Percentiles rank a stretch among this genome's conserved stretches.
Evolutionary conservation across 202 grass and related monocot species (phyloP).

Genomic region (Panicum hallii): DNA sequence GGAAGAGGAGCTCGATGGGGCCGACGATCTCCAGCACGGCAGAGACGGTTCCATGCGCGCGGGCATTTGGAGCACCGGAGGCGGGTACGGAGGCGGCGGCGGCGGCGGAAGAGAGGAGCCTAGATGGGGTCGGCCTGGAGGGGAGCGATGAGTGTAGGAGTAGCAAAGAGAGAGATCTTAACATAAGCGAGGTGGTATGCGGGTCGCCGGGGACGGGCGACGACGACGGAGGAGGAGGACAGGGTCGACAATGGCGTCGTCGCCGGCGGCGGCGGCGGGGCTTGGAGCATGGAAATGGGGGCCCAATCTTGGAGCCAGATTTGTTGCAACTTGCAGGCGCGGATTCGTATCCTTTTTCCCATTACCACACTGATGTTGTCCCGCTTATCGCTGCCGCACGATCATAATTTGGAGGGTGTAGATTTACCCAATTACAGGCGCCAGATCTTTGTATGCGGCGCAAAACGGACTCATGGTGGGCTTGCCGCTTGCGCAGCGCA

Average conservation of each 20-base stretch:
- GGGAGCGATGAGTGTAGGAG: constrained; percentile 49
- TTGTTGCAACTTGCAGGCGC: constrained; percentile 18
- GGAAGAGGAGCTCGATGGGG: constrained; percentile 72
- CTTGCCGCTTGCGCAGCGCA: too few species aligned
- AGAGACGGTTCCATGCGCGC: constrained; percentile 49
- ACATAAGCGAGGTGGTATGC: constrained; percentile 61
- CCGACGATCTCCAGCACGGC: constrained; percentile 78
- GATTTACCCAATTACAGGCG: not conserved
- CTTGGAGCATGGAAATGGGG: constrained; percentile 32
- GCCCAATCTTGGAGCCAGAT: constrained; percentile 34
- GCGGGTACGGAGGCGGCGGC: not conserved
- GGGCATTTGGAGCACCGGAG: constrained; percentile 4
- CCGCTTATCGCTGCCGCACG: not conserved
- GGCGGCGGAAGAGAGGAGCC: constrained; percentile 50
- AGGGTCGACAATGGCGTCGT: constrained; percentile 59
- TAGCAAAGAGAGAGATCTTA: constrained; percentile 63
- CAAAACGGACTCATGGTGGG: too few species aligned
- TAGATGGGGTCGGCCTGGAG: constrained; percentile 55
- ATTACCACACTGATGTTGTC: not conserved
- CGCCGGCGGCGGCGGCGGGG: constrained; percentile 28
- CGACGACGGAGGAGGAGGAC: constrained; percentile 26
- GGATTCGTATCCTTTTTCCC: not conserved
- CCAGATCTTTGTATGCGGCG: not conserved
- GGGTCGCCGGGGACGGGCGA: constrained; percentile 50
- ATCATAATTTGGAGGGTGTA: not conserved